Percentiles rank a stretch among this genome's conserved stretches.
These are phyloP conservation scores for Crithidia brevicula DNA, from an alignment of 208 protist genomes.

Conservation along the genomic window DNA sequence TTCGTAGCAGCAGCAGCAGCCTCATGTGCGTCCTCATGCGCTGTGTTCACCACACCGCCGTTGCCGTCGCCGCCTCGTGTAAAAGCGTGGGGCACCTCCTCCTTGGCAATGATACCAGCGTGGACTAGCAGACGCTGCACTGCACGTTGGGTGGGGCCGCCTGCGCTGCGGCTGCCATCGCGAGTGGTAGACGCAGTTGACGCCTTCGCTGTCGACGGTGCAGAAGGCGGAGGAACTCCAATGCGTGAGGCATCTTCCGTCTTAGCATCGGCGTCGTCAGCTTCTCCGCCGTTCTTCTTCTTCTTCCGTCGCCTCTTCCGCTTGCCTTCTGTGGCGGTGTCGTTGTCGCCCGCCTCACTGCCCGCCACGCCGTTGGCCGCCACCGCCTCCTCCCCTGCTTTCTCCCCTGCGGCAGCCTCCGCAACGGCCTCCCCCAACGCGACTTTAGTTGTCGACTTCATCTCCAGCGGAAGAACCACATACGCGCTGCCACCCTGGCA, in stretches of 20 bases:
- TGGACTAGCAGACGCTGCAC: slow-evolving; percentile 27
- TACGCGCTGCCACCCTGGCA: slow-evolving; percentile 1
- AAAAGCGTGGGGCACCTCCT: slow-evolving; percentile 3
- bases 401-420: background rate
- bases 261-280: background rate
- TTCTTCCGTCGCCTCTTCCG: slow-evolving; percentile 25
- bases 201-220: background rate
- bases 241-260: too few relatives aligned
- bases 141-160: slow-evolving; percentile 18
- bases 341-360: too few relatives aligned
- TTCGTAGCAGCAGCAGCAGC: background rate
- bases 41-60: background rate
- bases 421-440: background rate
- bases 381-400: background rate
- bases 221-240: too few relatives aligned
- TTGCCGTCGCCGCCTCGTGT: background rate
- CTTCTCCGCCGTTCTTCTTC: slow-evolving; percentile 3
- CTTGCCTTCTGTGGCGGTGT: too few relatives aligned
- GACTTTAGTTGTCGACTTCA: slow-evolving; percentile 19
- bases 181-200: background rate
- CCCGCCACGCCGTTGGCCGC: too few relatives aligned
- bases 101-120: slow-evolving; percentile 13
- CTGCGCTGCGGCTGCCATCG: background rate
- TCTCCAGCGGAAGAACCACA: slow-evolving; percentile 24
- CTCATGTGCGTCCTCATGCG: too few relatives aligned